Conservation (phyloP, 2,329 filamentous ascomycete species). For the Epicoccum sorghinum region DNA sequence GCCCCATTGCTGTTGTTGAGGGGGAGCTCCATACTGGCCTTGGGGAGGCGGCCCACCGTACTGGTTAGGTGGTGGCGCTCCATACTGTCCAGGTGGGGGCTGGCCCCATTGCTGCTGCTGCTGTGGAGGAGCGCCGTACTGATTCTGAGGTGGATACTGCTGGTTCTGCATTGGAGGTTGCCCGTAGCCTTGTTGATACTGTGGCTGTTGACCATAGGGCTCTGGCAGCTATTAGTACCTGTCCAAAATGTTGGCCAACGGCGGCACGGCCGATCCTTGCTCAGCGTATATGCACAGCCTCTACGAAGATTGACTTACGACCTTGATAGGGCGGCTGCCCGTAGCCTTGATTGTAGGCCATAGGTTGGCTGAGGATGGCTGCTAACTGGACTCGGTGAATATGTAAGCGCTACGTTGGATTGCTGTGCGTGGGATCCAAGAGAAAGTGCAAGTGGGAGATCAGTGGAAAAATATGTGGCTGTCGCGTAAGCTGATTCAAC, state of each 20-base stretch:
- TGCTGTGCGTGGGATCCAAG: not conserved
- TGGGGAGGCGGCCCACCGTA: constrained; percentile 33
- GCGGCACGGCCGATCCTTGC: constrained; percentile 6
- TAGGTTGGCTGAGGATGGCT: not conserved
- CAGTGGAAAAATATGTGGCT: not conserved
- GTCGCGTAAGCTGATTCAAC: constrained; percentile 1
- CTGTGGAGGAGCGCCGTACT: constrained; percentile 46
- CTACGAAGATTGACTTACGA: constrained; percentile 32
- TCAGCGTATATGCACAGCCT: constrained; percentile 12
- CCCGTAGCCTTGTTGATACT: constrained; percentile 37
- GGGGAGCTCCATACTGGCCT: constrained; percentile 37
- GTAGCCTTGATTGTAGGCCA: constrained; percentile 37
- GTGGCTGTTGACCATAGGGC: constrained; percentile 27
- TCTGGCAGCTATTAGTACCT: constrained; percentile 35
- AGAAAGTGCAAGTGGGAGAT: not conserved
- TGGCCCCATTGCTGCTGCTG: constrained; percentile 39
- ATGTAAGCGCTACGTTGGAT: constrained; percentile 12
- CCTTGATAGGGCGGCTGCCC: constrained; percentile 35
- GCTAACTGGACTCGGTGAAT: not conserved
- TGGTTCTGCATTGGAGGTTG: constrained; percentile 45
- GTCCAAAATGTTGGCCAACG: constrained; percentile 14
- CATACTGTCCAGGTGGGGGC: constrained; percentile 37
- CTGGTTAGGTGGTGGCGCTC: constrained; percentile 43
- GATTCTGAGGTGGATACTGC: constrained; percentile 29
- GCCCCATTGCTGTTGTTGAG: constrained; percentile 29